Conservation (phyloP, 805 yeast genomes). For the Yarrowia sp. region DNA sequence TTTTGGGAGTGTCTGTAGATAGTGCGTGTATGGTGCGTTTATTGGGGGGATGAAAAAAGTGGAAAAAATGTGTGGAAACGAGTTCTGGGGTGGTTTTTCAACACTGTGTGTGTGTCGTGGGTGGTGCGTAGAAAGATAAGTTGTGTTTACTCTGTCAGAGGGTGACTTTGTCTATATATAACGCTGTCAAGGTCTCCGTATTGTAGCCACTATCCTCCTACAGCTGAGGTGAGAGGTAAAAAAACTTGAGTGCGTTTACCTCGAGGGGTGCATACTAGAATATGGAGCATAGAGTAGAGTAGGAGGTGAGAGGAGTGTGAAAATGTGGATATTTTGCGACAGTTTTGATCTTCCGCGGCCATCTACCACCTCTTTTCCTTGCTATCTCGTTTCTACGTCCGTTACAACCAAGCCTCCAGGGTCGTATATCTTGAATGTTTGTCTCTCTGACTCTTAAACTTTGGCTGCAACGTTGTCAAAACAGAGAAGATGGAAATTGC, state of each 20-base stretch:
- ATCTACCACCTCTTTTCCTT: too few relatives aligned
- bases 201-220: constrained; percentile 10
- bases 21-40: constrained; percentile 12
- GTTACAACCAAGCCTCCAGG: not conserved
- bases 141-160: not conserved
- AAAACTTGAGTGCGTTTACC: constrained; percentile 22
- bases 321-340: not conserved
- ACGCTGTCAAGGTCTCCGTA: constrained; percentile 5
- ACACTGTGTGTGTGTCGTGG: not conserved
- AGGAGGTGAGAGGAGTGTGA: not conserved
- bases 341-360: too few relatives aligned
- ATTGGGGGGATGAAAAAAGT: not conserved
- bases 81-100: too few relatives aligned
- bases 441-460: constrained; percentile 9
- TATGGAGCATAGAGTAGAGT: not conserved
- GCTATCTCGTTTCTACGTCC: not conserved
- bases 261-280: constrained; percentile 5
- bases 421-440: not conserved
- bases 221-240: constrained; percentile 19
- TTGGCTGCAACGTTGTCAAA: constrained; percentile 29
- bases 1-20: constrained; percentile 10
- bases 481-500: constrained; percentile 13
- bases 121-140: not conserved
- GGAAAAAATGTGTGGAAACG: too few relatives aligned
- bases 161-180: constrained; percentile 26